phyloP scores from a whole-genome alignment of 2,329 filamentous ascomycete genomes.

The Volutella citrinella region DNA sequence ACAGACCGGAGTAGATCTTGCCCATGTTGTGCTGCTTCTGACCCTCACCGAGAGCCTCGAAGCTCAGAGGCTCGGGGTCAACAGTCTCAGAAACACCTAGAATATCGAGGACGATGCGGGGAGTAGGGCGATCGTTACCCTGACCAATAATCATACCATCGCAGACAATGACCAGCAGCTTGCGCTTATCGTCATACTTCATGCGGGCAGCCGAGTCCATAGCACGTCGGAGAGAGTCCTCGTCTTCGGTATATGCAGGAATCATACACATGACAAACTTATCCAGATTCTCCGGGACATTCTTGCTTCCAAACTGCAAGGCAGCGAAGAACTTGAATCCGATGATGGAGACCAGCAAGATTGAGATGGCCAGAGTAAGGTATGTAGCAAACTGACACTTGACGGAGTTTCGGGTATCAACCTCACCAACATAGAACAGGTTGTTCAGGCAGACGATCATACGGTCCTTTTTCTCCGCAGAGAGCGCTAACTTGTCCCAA shows the following conservation, averaged over 20 bases:
- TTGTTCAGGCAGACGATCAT: constrained; percentile 89
- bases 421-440: constrained; percentile 87
- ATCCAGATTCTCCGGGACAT: constrained; percentile 89
- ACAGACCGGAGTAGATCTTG: constrained; percentile 95
- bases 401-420: constrained; percentile 85
- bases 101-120: constrained; percentile 94
- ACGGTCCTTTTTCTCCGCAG: constrained; percentile 51
- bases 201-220: constrained; percentile 95
- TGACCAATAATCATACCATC: constrained; percentile 99
- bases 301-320: constrained; percentile 89
- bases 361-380: constrained; percentile 80
- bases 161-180: constrained; percentile 87
- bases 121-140: constrained; percentile 93
- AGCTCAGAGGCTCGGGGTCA: constrained; percentile 93
- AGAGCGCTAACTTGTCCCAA: constrained; percentile 70
- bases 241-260: constrained; percentile 96
- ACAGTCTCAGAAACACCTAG: constrained; percentile 90
- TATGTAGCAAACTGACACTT: constrained; percentile 87
- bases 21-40: constrained; percentile 99
- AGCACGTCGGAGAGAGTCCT: constrained; percentile 92
- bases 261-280: constrained; percentile 99
- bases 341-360: constrained; percentile 77
- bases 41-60: constrained; percentile 93
- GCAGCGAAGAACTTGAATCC: constrained; percentile 96
- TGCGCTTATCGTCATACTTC: constrained; percentile 98